Conservation (phyloP, 768 basidiomycete genomes). For the Lactarius akahatsu region DNA sequence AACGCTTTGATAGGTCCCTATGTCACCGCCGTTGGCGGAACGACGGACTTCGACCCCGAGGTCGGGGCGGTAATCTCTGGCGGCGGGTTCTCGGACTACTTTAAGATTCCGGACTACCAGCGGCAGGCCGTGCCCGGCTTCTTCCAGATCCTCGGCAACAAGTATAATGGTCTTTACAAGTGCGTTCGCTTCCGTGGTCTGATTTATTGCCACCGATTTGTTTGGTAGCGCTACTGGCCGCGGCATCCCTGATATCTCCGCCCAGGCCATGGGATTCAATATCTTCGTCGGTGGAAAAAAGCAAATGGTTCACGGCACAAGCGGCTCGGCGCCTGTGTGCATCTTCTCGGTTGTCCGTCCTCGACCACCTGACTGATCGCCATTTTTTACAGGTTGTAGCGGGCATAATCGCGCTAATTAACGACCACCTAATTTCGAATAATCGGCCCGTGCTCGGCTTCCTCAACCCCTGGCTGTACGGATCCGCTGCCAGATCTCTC, state of each 20-base stretch:
- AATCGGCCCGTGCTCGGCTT: not conserved
- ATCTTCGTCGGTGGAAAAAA: not conserved
- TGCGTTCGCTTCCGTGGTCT: not conserved
- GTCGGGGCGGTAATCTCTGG: too few relatives aligned
- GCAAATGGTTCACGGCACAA: not conserved
- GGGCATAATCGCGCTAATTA: not conserved
- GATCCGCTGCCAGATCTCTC: rapidly evolving
- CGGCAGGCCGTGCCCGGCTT: not conserved
- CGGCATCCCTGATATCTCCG: not conserved
- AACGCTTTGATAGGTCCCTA: not conserved
- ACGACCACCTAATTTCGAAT: not conserved
- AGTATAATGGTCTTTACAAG: not conserved
- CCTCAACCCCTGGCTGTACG: not conserved
- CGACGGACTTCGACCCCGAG: too few relatives aligned
- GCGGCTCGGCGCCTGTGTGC: not conserved
- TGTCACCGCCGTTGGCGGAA: not conserved
- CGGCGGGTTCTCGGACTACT: too few relatives aligned
- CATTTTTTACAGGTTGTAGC: too few relatives aligned
- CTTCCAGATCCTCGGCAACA: not conserved
- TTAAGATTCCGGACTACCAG: not conserved
- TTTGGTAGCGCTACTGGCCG: not conserved
- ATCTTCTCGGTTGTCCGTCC: not conserved
- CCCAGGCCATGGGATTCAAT: not conserved
- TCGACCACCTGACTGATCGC: not conserved
- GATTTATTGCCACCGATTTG: not conserved